Percentiles rank a stretch among this genome's conserved stretches.
These are phyloP conservation scores for Boletellus sp. DNA, from an alignment of 768 basidiomycete species.

Conservation along the genomic window DNA sequence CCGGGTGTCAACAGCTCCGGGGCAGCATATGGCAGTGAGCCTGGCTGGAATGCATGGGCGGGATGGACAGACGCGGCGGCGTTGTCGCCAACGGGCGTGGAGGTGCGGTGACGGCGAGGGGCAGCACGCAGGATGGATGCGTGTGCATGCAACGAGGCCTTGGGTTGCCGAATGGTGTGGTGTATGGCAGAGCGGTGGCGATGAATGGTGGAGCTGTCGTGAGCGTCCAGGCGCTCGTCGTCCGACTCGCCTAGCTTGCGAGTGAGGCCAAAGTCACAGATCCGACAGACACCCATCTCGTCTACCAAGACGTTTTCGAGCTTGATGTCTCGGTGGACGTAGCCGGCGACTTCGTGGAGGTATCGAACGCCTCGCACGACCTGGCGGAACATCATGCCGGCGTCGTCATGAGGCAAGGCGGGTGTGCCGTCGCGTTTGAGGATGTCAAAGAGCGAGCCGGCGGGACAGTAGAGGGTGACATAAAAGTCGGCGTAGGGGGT, in stretches of 20 bases:
- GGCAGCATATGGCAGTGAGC: conserved; percentile 87
- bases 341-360: conserved; percentile 69
- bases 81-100: conserved; percentile 38
- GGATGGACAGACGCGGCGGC: conserved; percentile 30
- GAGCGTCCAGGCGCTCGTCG: conserved; percentile 25
- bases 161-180: conserved; percentile 25
- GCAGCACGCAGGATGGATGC: conserved; percentile 25
- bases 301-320: conserved; percentile 95
- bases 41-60: conserved; percentile 55
- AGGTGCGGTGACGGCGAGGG: conserved; percentile 49
- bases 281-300: conserved; percentile 81
- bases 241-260: conserved; percentile 54
- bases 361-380: conserved; percentile 80
- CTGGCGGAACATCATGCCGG: conserved; percentile 82
- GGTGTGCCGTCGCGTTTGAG: conserved; percentile 67
- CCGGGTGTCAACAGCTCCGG: conserved; percentile 73
- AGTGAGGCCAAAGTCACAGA: conserved; percentile 83
- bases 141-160: conserved; percentile 14
- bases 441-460: conserved; percentile 82
- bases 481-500: conserved; percentile 68
- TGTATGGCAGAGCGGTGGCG: conserved; percentile 29
- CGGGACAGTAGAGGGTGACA: conserved; percentile 80
- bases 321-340: conserved; percentile 94
- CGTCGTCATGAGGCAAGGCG: conserved; percentile 71
- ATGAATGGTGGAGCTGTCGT: conserved; percentile 5